phyloP scores from a whole-genome alignment of 2,329 filamentous ascomycete species.

The Aureobasidium sp. region DNA sequence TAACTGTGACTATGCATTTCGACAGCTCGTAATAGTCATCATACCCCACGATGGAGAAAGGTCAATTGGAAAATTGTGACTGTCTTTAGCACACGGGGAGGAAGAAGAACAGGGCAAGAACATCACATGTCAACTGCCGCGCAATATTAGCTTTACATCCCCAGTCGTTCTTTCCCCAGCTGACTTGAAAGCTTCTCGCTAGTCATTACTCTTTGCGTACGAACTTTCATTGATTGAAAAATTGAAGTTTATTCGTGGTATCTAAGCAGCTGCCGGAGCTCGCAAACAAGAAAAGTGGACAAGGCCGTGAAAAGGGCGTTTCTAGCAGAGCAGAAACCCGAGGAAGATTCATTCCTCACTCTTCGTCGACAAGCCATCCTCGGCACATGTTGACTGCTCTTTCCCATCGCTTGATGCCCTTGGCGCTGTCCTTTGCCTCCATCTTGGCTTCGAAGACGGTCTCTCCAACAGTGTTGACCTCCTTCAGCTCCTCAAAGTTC shows the following conservation, averaged over 20 bases:
- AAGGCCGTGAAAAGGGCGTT: not conserved
- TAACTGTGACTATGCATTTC: too few relatives aligned
- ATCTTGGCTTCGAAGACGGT: constrained; percentile 63
- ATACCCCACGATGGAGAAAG: too few relatives aligned
- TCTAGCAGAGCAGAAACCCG: not conserved
- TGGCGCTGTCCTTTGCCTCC: constrained; percentile 46
- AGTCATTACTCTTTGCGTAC: not conserved
- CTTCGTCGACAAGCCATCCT: constrained; percentile 53
- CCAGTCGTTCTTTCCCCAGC: not conserved
- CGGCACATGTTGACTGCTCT: constrained; percentile 71
- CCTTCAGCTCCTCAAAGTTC: constrained; percentile 61
- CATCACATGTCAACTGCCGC: not conserved
- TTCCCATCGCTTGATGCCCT: constrained; percentile 63
- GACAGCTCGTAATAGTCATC: too few relatives aligned
- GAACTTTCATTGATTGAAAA: not conserved
- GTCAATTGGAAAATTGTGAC: too few relatives aligned
- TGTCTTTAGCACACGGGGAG: too few relatives aligned
- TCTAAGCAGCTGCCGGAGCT: not conserved
- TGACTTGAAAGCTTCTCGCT: not conserved
- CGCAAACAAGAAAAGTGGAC: not conserved
- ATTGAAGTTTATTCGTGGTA: not conserved
- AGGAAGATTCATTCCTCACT: not conserved
- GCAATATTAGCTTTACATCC: not conserved
- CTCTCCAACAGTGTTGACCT: constrained; percentile 62
- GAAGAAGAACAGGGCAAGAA: not conserved